Evolutionary conservation across 805 yeast species (phyloP).

Genomic region (Debaryomyces maramus): DNA sequence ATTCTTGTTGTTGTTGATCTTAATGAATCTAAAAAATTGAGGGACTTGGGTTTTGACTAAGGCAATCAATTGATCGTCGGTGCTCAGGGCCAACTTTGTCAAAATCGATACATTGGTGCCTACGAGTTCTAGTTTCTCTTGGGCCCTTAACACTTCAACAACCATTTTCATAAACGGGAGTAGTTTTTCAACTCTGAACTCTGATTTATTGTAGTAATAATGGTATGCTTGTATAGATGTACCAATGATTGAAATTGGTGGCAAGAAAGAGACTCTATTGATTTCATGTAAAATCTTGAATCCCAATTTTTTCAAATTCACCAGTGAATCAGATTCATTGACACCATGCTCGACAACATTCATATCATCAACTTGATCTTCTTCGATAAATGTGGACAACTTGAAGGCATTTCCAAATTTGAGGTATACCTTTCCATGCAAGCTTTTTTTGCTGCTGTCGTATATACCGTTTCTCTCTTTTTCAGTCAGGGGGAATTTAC

Average conservation of each 20-base stretch:
- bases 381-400: conserved; percentile 26
- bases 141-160: conserved; percentile 19
- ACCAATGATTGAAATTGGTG: conserved; percentile 57
- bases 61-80: conserved; percentile 22
- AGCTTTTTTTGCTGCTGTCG: conserved; percentile 26
- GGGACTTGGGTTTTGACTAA: conserved; percentile 26
- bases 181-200: conserved; percentile 22
- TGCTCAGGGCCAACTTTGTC: conserved; percentile 14
- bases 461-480: conserved; percentile 21
- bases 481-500: conserved; percentile 1
- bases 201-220: conserved; percentile 18
- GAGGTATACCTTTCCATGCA: conserved; percentile 39
- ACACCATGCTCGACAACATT: conserved; percentile 9
- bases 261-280: conserved; percentile 49
- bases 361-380: conserved; percentile 8
- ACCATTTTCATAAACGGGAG: conserved; percentile 32
- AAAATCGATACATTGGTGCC: conserved; percentile 24
- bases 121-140: conserved; percentile 18
- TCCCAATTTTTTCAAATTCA: conserved; percentile 50
- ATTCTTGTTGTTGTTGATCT: conserved; percentile 22
- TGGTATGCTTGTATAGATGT: conserved; percentile 39
- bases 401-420: conserved; percentile 34
- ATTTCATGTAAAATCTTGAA: conserved; percentile 54
- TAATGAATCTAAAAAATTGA: conserved; percentile 27
- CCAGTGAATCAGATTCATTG: conserved; percentile 12